Conservation (phyloP, 257 asterid species). For the Anisodus acutangulus region DNA sequence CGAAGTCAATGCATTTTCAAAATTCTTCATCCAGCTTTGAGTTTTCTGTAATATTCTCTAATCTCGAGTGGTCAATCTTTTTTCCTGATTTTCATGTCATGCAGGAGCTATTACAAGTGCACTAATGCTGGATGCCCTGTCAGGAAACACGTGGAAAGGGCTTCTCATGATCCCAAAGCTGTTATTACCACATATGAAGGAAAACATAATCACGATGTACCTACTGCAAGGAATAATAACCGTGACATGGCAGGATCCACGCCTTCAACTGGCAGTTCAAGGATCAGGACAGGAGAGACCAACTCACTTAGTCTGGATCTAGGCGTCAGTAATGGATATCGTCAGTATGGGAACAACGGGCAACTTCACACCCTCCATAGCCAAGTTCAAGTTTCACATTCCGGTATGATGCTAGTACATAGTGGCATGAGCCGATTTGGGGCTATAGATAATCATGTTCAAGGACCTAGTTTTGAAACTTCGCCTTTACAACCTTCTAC, state of each 20-base stretch:
- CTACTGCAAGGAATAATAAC: conserved; percentile 67
- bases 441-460: conserved; percentile 39
- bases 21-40: background rate
- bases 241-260: conserved; percentile 64
- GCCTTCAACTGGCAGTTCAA: conserved; percentile 44
- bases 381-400: conserved; percentile 41
- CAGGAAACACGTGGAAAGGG: conserved; percentile 96
- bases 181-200: conserved; percentile 98
- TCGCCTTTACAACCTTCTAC: conserved; percentile 45
- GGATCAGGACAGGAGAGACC: conserved; percentile 58
- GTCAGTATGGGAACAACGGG: conserved; percentile 43
- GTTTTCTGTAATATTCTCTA: background rate
- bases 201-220: conserved; percentile 92
- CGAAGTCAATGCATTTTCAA: background rate
- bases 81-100: conserved; percentile 21
- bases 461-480: conserved; percentile 39
- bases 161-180: conserved; percentile 95
- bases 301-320: conserved; percentile 75
- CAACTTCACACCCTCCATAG: conserved; percentile 39
- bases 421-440: conserved; percentile 42
- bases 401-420: conserved; percentile 48
- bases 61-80: background rate
- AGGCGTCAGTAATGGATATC: conserved; percentile 72
- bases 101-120: conserved; percentile 98
- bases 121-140: conserved; percentile 92